These are phyloP conservation scores for Vanrija pseudolonga DNA, from an alignment of 1,284 basidiomycete genomes.

Conservation along the genomic window DNA sequence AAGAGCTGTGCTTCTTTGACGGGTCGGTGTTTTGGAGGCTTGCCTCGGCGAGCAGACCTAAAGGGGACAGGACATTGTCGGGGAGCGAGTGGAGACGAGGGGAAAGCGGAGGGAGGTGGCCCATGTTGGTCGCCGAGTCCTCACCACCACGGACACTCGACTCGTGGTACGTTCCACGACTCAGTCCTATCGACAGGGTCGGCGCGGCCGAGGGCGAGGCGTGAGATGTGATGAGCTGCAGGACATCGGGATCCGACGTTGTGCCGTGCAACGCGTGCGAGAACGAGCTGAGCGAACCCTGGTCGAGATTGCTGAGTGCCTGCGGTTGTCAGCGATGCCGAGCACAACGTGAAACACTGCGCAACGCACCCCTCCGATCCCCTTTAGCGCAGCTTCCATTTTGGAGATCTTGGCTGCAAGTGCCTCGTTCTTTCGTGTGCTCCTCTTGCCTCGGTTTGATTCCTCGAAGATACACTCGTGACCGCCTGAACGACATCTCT, in stretches of 20 bases:
- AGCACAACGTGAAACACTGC: neutral
- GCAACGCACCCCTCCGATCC: constrained; percentile 36
- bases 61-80: constrained; percentile 82
- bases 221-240: constrained; percentile 76
- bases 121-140: constrained; percentile 2
- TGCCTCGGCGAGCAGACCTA: constrained; percentile 85
- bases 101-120: constrained; percentile 52
- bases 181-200: constrained; percentile 30
- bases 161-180: constrained; percentile 22
- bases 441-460: constrained; percentile 87
- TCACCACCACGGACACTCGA: constrained; percentile 7
- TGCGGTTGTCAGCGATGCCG: constrained; percentile 10
- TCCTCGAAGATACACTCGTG: constrained; percentile 94
- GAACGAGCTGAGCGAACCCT: constrained; percentile 54
- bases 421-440: constrained; percentile 78
- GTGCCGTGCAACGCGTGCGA: constrained; percentile 35
- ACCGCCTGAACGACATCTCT: constrained; percentile 61
- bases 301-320: constrained; percentile 66
- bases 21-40: constrained; percentile 72
- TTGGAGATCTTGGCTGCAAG: constrained; percentile 81
- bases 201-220: constrained; percentile 35
- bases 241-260: constrained; percentile 58
- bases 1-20: constrained; percentile 22
- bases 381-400: constrained; percentile 85
- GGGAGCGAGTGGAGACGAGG: constrained; percentile 83